Evolutionary conservation across 176 grass and related monocot species (phyloP), one percentile per base, ranked within the genome.

Genomic region (Elymus sibiricus): DNA sequence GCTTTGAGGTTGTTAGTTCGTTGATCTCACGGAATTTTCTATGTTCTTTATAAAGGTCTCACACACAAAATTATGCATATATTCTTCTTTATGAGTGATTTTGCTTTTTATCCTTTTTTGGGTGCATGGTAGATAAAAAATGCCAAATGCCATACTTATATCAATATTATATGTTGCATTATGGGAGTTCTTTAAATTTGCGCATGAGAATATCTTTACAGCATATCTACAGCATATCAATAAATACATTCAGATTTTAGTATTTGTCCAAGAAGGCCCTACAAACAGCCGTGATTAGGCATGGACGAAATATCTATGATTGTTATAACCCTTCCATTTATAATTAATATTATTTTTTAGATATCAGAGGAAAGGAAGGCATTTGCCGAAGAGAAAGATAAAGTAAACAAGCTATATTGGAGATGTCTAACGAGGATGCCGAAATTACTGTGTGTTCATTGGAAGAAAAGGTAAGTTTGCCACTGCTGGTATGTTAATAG

Each of bases 351-450:
- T 77, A 14, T 53, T 65, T 44, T 90, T 58, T 86, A 97, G 92
- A 90, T 91, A 81, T 90, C 90, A 35, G 85, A 95, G 85, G 88
- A 85, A 76, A 94, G 74, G 51, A 94, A 89, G 67, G 39, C 34
- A 64, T 88, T 90, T 90, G 92, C 89, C 70, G 84, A 93, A 91
- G 95, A 91, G 79, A 97, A 95, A 82, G 89, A 97, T 87, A 92
- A 94, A 76, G 92, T 88, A 81, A 85, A 91, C 42, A 97, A 94
- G 84, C 58, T 97, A 64, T 87, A 64, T 87, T 97, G 78, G 95
- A 95, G 84, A 88, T 47, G 39, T 94, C 95, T 17, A 89, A 94
- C 64, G 86, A 94, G 80, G 92, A 90, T 76, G 84, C 93, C 60
- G 90, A 97, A 34, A 85, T 67, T 78, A 97, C 95, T 66, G 80